Percentiles rank a stretch among this genome's conserved stretches.
phyloP scores from a whole-genome alignment of 108 stramenopile species.

The Fragilaria radians region DNA sequence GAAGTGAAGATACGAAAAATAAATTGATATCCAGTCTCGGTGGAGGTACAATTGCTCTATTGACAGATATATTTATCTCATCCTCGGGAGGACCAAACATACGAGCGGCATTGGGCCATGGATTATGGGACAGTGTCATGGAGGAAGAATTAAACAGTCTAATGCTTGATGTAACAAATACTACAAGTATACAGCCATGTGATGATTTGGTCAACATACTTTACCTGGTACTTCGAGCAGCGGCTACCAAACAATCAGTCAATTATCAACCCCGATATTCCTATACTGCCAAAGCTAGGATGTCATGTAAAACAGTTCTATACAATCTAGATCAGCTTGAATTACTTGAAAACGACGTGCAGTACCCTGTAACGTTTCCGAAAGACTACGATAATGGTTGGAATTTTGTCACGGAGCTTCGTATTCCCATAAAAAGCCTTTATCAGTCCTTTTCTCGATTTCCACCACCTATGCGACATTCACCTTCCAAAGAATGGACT shows the following conservation, averaged over 20 bases:
- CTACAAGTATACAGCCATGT: neutral
- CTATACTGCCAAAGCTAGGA: constrained; percentile 22
- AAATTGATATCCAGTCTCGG: constrained; percentile 27
- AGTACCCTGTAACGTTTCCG: too few relatives aligned
- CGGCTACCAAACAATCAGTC: neutral
- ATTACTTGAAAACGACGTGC: constrained; percentile 9
- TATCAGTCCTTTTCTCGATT: too few relatives aligned
- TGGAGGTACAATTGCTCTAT: constrained; percentile 29
- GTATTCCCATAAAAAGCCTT: too few relatives aligned
- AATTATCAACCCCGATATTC: constrained; percentile 23
- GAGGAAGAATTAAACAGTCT: constrained; percentile 24
- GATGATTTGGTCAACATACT: neutral
- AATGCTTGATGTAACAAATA: constrained; percentile 6
- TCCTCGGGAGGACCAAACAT: constrained; percentile 55
- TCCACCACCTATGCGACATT: too few relatives aligned
- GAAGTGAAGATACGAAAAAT: constrained; percentile 7
- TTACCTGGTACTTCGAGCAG: neutral
- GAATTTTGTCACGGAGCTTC: too few relatives aligned
- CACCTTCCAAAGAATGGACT: constrained; percentile 9
- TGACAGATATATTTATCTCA: constrained; percentile 51
- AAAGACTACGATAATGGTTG: too few relatives aligned
- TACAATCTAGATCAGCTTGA: constrained; percentile 12
- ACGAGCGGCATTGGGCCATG: constrained; percentile 47
- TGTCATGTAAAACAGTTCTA: constrained; percentile 11
- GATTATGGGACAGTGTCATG: constrained; percentile 32